Base-by-base conservation (phyloP, 2,329 filamentous ascomycete genomes). In the Cladosporium sp. region DNA sequence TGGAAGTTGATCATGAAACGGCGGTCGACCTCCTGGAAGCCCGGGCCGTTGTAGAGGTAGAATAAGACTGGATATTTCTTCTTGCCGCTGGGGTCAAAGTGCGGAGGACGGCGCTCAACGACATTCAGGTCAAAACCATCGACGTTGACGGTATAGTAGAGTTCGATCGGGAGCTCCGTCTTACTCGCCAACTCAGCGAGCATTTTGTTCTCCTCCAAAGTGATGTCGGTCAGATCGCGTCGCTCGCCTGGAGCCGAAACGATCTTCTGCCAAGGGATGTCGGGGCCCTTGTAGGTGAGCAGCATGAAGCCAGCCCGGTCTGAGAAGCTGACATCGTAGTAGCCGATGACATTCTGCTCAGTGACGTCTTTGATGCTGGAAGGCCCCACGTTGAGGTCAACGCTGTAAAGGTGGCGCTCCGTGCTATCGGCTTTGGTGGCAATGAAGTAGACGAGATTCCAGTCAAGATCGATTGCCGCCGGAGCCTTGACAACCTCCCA, bases 31-130 rank as follows among this genome's bases (percentile, higher is more conserved):
- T 81, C 81, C 68, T 98, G 95, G 14, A 90, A 96, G n/a, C 87
- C 89, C 0, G 93, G 93, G 0, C 93, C 93, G 19, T 89, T 92
- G 74, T 98, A 98, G 54, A 96, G 85, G 64, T 88, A 86, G 77
- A 98, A 98, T 4, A 98, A 80, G 1, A 98, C 90, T 0, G 93
- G 93, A 62, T 98, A 97, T 66, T 87, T 84, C 71, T 87, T 91
- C 62, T 83, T 84, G 22, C 56, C 57, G 40, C 56, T 61, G 14
- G 82, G 76, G 67, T 90, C 81, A 66, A 97, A 98, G 70, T 95
- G 86, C 1, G 91, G 87, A 5, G 93, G 93, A 0, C 89, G 86
- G 31, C 90, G 86, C 70, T 98, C 93, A 11, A 97, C 74, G 10
- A 86, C 77, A 55, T 87, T 83, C 13, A 88, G 72, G 14, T 84